These are phyloP conservation scores for Umbelopsis sp. DNA, from an alignment of 371 early-diverging fungal species.

Conservation along the genomic window DNA sequence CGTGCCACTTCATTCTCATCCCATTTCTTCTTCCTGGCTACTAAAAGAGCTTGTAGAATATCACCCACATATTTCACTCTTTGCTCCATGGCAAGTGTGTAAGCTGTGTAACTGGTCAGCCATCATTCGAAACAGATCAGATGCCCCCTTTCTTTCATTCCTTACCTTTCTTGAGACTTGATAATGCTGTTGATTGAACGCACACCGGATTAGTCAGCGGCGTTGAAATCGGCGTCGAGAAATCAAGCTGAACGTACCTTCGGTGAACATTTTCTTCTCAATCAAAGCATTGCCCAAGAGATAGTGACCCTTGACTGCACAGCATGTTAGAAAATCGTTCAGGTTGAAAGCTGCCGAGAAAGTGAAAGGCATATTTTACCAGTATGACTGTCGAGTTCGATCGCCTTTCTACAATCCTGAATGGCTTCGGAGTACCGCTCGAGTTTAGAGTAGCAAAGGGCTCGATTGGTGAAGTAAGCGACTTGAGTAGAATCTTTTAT, in stretches of 20 bases:
- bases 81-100: slow-evolving; percentile 59
- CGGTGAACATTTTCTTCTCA: slow-evolving; percentile 50
- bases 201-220: slow-evolving; percentile 1
- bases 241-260: slow-evolving; percentile 30
- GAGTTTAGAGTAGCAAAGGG: slow-evolving; percentile 73
- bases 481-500: slow-evolving; percentile 68
- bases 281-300: slow-evolving; percentile 68
- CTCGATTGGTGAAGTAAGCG: slow-evolving; percentile 80
- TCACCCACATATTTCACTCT: slow-evolving; percentile 61
- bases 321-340: neutral
- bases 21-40: slow-evolving; percentile 69
- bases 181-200: slow-evolving; percentile 42
- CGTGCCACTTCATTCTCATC: slow-evolving; percentile 63
- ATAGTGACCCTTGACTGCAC: slow-evolving; percentile 72
- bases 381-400: slow-evolving; percentile 69
- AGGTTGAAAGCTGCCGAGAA: neutral
- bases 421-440: slow-evolving; percentile 62
- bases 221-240: neutral
- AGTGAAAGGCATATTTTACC: slow-evolving; percentile 34
- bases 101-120: slow-evolving; percentile 35
- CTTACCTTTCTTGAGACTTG: slow-evolving; percentile 57
- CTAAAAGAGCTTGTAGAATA: slow-evolving; percentile 56
- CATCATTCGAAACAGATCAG: neutral
- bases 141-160: neutral
- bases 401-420: slow-evolving; percentile 68